Percentiles rank a stretch among this genome's conserved stretches.
Evolutionary conservation across 2,329 filamentous ascomycete genomes (phyloP).

Genomic region (Arthrobotrys megalospora): DNA sequence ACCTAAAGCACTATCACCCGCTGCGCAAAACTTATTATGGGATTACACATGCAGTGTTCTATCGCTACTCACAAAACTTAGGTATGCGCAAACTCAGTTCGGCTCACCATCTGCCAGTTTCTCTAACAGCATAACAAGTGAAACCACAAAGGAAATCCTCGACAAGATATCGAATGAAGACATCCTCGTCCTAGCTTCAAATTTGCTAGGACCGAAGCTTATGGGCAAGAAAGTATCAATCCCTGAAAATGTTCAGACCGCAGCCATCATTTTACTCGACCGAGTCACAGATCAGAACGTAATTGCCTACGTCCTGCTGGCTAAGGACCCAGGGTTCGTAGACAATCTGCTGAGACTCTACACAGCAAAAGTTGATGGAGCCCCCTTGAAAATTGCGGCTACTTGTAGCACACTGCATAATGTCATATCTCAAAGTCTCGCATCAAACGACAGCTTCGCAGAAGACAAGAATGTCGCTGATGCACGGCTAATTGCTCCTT

Average conservation of each 20-base stretch:
- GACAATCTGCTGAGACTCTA: constrained; percentile 10
- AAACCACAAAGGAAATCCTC: constrained; percentile 75
- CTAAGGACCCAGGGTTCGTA: constrained; percentile 13
- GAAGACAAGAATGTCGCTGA: constrained; percentile 29
- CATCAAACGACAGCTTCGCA: constrained; percentile 1
- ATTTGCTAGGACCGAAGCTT: constrained; percentile 69
- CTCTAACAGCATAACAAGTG: constrained; percentile 65
- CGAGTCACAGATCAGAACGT: constrained; percentile 72
- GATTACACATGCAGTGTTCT: constrained; percentile 69
- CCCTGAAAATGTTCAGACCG: constrained; percentile 64
- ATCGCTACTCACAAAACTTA: constrained; percentile 41
- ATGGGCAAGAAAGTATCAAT: constrained; percentile 65
- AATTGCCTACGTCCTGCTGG: constrained; percentile 70
- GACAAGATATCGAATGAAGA: constrained; percentile 72
- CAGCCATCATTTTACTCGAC: constrained; percentile 62
- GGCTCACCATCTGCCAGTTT: background rate
- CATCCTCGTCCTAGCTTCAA: constrained; percentile 73
- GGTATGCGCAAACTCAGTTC: constrained; percentile 19
- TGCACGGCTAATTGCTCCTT: constrained; percentile 30
- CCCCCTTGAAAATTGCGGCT: constrained; percentile 22
- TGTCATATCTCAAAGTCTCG: constrained; percentile 24
- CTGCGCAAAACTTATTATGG: constrained; percentile 73
- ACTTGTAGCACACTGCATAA: constrained; percentile 48
- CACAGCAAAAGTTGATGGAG: background rate
- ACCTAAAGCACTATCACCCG: constrained; percentile 71